Evolutionary conservation across 108 stramenopile genomes (phyloP).

Genomic region (Cafeteria roenbergensis): DNA sequence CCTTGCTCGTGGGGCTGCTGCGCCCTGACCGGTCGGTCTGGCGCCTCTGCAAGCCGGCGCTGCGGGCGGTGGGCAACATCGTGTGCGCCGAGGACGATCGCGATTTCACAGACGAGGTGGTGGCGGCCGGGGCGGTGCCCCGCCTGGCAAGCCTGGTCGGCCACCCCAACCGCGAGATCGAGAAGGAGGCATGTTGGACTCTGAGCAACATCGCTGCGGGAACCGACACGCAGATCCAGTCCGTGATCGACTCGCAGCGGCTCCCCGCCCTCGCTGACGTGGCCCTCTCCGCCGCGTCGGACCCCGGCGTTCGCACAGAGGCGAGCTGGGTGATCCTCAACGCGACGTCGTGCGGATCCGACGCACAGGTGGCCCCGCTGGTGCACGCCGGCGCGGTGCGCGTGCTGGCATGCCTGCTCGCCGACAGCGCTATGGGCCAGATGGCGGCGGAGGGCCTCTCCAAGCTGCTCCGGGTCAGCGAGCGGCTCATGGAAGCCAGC

Average conservation of each 20-base stretch:
- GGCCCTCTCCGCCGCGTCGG: conserved; percentile 49
- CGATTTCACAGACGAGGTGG: conserved; percentile 81
- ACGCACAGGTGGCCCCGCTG: conserved; percentile 72
- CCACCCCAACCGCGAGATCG: conserved; percentile 79
- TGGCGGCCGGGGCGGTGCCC: conserved; percentile 75
- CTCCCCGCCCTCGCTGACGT: conserved; percentile 71
- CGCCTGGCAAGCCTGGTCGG: conserved; percentile 62
- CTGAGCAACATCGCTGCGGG: conserved; percentile 91
- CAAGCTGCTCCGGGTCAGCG: no score
- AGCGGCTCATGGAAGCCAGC: no score
- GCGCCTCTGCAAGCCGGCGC: conserved; percentile 65
- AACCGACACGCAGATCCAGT: conserved; percentile 81
- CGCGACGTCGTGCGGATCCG: conserved; percentile 85
- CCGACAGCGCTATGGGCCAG: no score
- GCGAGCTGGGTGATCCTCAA: conserved; percentile 96
- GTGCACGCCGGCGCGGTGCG: conserved; percentile 76
- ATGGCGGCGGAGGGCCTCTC: no score
- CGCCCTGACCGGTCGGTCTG: no score
- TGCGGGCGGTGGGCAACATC: conserved; percentile 84
- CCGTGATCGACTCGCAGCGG: conserved; percentile 80
- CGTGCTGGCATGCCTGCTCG: no score
- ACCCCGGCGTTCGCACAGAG: conserved; percentile 69
- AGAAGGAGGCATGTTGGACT: conserved; percentile 95
- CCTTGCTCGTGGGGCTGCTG: no score
- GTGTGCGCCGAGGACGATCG: conserved; percentile 86